Base-by-base conservation (phyloP, 1,139 yeast species). In the Petasospora fabianii region DNA sequence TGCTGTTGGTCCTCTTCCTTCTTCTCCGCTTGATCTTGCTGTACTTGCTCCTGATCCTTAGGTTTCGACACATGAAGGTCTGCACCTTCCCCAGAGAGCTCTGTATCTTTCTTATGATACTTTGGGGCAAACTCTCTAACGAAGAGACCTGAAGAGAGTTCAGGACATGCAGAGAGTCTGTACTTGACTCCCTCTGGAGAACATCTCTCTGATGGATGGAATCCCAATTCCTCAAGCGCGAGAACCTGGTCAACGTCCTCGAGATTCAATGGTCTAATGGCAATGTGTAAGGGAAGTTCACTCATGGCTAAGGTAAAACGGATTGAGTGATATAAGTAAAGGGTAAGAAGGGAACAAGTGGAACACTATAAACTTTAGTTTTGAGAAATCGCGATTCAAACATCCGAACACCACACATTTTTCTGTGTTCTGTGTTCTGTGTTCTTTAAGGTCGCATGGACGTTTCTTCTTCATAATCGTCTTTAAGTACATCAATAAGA, bases 81-180 rank as follows among this genome's bases (percentile, higher is more conserved):
- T 2, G 27, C 22, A 7, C 20, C 36, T 11, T 31, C 36, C 4
- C 24, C 38, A 7, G 27, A 24, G 8, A 13, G 14, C 17, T 30
- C 33, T 5, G 13, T 16, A 17, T 30, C 43, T 19, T 39, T 39
- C 33, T 39, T 38, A 20, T 44, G 48, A 20, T 44, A 44, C 35
- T 29, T 39, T 24, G 35, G 43, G 30, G 58, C 58, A 61, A 80
- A 85, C 43, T 78, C 80, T 58, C 97, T 74, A 37, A 84, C 69
- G 55, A 90, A 90, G 44, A 92, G 70, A 2, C 97, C 97, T 5
- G 90, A 78, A 50, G 94, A 80, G 46, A 92, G 73, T 60, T 92
- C 98, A 10, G 97, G 97, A 59, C 97, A 88, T 4, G 70, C 77
- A 3, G 74, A 72, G 49, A 92, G 69, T 52, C 97, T 72, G 65